phyloP scores from a whole-genome alignment of 768 basidiomycete genomes.

The Dictyophora rubrovolvata region DNA sequence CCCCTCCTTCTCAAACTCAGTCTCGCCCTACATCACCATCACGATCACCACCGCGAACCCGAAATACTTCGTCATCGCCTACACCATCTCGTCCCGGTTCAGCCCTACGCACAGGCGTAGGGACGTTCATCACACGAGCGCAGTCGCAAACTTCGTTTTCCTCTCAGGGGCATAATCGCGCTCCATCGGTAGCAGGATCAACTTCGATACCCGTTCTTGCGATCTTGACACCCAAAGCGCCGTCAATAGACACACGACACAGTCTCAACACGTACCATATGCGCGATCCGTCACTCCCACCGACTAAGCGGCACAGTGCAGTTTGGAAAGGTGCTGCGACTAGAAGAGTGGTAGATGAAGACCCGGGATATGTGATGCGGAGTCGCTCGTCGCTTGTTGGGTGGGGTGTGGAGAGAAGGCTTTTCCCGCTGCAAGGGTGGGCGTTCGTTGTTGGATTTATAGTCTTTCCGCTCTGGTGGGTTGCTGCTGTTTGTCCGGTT shows the following conservation, averaged over 20 bases:
- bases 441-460: slow-evolving; percentile 66
- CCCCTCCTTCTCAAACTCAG: slow-evolving; percentile 16
- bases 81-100: slow-evolving; percentile 1
- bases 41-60: slow-evolving; percentile 29
- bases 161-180: neutral
- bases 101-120: neutral
- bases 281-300: slow-evolving; percentile 61
- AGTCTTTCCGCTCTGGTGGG: slow-evolving; percentile 51
- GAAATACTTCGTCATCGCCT: slow-evolving; percentile 18
- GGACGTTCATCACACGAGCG: slow-evolving; percentile 1
- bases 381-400: neutral
- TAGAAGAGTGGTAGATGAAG: slow-evolving; percentile 44
- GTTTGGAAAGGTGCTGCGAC: slow-evolving; percentile 45
- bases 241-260: slow-evolving; percentile 48
- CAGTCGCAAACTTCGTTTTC: neutral
- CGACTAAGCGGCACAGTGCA: slow-evolving; percentile 46
- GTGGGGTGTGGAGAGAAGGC: neutral
- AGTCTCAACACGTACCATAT: slow-evolving; percentile 50
- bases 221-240: slow-evolving; percentile 67
- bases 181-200: slow-evolving; percentile 36
- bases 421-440: slow-evolving; percentile 56
- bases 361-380: slow-evolving; percentile 15
- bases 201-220: slow-evolving; percentile 79
- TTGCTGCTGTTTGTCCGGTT: slow-evolving; percentile 47
- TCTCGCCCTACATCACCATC: slow-evolving; percentile 7